Evolutionary conservation across 345 rosid species (phyloP).

Genomic region (Camelina laxa): DNA sequence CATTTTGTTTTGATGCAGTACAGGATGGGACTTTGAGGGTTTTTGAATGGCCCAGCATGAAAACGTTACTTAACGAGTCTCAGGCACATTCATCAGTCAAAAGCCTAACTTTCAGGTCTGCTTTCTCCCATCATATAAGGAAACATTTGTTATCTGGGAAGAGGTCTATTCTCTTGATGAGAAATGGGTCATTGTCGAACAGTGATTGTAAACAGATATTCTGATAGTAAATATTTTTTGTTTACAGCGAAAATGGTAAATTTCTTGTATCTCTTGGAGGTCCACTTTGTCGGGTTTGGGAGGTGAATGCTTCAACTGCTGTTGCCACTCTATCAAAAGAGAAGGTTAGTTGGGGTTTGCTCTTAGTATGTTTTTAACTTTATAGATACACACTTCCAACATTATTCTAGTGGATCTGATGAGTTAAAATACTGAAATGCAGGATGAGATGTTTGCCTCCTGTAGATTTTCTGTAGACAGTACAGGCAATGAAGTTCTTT

Average conservation of each 20-base stretch:
- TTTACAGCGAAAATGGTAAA: constrained; percentile 79
- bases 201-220: constrained; percentile 16
- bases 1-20: constrained; percentile 60
- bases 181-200: neutral
- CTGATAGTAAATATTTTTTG: constrained; percentile 31
- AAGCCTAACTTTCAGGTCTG: constrained; percentile 82
- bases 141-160: constrained; percentile 1
- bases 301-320: constrained; percentile 58
- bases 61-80: constrained; percentile 59
- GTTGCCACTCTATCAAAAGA: constrained; percentile 68
- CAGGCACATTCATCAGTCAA: constrained; percentile 70
- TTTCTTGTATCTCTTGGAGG: constrained; percentile 79
- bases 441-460: constrained; percentile 83
- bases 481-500: constrained; percentile 59
- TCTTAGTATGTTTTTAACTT: neutral
- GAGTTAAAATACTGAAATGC: constrained; percentile 28
- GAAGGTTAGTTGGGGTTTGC: constrained; percentile 49
- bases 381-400: neutral
- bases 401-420: constrained; percentile 30
- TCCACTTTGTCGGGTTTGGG: constrained; percentile 91
- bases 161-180: constrained; percentile 1
- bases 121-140: neutral
- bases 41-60: constrained; percentile 95
- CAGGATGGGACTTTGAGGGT: constrained; percentile 91
- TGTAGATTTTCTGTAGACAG: constrained; percentile 72